These are phyloP conservation scores for Achlya hypogyna DNA, from an alignment of 352 stramenopile species.

Conservation along the genomic window DNA sequence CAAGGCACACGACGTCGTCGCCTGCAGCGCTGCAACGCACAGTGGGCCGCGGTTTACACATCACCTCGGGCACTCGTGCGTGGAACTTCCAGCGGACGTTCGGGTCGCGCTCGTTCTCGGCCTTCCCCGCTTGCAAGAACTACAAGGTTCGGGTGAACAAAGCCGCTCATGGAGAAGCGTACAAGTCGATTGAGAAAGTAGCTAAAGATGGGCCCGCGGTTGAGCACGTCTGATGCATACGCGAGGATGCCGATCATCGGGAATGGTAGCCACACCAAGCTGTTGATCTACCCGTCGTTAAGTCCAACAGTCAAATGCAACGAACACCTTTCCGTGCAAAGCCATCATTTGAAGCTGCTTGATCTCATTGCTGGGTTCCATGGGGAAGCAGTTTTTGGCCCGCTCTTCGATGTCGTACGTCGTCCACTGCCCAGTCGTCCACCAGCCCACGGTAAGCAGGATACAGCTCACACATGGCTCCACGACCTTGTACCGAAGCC, in stretches of 20 bases:
- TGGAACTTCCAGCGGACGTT: conserved; percentile 43
- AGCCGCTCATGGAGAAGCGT: background rate
- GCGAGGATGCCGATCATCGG: conserved; percentile 35
- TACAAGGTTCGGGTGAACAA: conserved; percentile 7
- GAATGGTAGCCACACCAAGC: conserved; percentile 54
- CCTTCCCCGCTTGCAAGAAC: conserved; percentile 49
- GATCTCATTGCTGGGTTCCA: conserved; percentile 44
- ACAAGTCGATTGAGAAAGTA: conserved; percentile 43
- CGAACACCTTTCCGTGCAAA: conserved; percentile 35
- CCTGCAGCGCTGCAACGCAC: conserved; percentile 18
- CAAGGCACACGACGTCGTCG: conserved; percentile 44
- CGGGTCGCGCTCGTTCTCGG: conserved; percentile 42
- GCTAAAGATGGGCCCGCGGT: conserved; percentile 42
- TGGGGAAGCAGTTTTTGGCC: conserved; percentile 42
- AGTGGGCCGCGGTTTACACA: background rate
- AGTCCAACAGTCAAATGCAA: background rate
- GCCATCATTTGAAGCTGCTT: conserved; percentile 69
- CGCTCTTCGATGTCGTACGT: conserved; percentile 51
- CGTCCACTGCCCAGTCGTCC: conserved; percentile 38
- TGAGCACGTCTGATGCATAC: conserved; percentile 45
- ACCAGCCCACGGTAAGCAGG: conserved; percentile 37
- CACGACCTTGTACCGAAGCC: conserved; percentile 48
- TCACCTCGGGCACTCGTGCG: conserved; percentile 14
- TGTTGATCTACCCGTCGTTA: conserved; percentile 26
- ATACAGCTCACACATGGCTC: conserved; percentile 38